Base-by-base conservation (phyloP, 2,329 filamentous ascomycete genomes). In the Didymella lethalis region DNA sequence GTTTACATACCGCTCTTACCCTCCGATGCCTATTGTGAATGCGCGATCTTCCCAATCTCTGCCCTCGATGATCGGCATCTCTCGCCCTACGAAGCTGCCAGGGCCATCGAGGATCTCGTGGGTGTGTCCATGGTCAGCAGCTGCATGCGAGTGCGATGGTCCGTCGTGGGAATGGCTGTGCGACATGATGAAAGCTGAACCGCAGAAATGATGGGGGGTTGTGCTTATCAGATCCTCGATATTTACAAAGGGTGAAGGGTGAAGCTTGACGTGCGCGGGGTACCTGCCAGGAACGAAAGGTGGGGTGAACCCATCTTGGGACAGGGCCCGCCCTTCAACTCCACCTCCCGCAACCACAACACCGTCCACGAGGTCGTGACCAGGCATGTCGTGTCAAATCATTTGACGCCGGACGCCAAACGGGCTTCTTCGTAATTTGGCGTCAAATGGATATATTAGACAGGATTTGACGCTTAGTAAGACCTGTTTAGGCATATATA, bases 1-100 rank as follows among this genome's bases (percentile, higher is more conserved):
- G 18, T 18, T 7, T 5, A 46, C 11, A 44, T 14, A 38, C 18
- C n/a, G 28, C 11, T 62, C 44, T 41, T 84, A 96, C 93, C 95
- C 95, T 80, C 95, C 95, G 79, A 98, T 98, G n/a, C 95, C 95
- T 71, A 99, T 85, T 4, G 95, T 98, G 73, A 97, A 99, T 14
- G 93, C 93, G 57, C 95, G 85, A 65, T 96, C 91, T 28, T 85
- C 85, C 91, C 93, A 99, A 75, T 93, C 85, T 54, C 94, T 86
- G 11, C 93, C 93, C 67, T 97, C 91, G 64, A 93, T 86, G 56
- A 98, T 90, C 62, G 94, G 95, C 91, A 96, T 93, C 81, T 98
- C 95, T 16, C 95, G 89, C 49, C 90, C 89, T 31, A 95, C 79
- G 76, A 90, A 98, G 74, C 92, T 96, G 44, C 95, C 95, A 0